Percentiles rank a stretch among this genome's conserved stretches.
These are phyloP conservation scores for Fraxinus angustifolia DNA, from an alignment of 305 asterid species.

Conservation along the genomic window DNA sequence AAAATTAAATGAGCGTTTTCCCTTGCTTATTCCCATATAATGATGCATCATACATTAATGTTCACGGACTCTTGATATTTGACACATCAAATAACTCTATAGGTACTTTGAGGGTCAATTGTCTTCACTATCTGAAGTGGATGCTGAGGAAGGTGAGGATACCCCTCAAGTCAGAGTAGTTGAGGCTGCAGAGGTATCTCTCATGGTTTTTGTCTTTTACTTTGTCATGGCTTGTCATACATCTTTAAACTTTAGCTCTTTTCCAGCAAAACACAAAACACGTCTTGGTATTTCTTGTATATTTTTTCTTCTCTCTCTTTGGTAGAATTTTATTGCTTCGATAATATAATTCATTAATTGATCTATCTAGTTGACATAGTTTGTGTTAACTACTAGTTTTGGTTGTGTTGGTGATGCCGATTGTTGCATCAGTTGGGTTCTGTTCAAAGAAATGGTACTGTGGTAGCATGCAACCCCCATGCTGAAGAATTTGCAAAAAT, in stretches of 20 bases:
- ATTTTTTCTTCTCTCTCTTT: not conserved
- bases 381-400: not conserved
- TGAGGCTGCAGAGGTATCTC: conserved; percentile 82
- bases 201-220: not conserved
- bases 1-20: not conserved
- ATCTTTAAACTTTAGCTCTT: not conserved
- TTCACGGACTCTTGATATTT: not conserved
- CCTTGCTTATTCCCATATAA: not conserved
- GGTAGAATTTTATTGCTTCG: not conserved
- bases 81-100: conserved; percentile 13
- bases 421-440: not conserved
- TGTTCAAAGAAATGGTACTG: not conserved
- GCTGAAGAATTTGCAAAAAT: not conserved
- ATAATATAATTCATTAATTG: not conserved
- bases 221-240: not conserved
- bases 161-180: conserved; percentile 47
- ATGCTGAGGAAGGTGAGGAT: conserved; percentile 46
- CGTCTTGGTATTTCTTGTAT: not conserved
- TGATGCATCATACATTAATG: not conserved
- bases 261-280: not conserved
- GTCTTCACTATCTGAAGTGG: conserved; percentile 57
- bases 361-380: not conserved
- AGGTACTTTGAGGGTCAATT: conserved; percentile 93
- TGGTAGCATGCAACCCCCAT: not conserved
- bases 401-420: not conserved